A percentile compares a stretch with the other conserved stretches of the same genome.
Evolutionary conservation across 2,329 filamentous ascomycete species (phyloP).

Genomic region (Penicillium psychrosexuale): DNA sequence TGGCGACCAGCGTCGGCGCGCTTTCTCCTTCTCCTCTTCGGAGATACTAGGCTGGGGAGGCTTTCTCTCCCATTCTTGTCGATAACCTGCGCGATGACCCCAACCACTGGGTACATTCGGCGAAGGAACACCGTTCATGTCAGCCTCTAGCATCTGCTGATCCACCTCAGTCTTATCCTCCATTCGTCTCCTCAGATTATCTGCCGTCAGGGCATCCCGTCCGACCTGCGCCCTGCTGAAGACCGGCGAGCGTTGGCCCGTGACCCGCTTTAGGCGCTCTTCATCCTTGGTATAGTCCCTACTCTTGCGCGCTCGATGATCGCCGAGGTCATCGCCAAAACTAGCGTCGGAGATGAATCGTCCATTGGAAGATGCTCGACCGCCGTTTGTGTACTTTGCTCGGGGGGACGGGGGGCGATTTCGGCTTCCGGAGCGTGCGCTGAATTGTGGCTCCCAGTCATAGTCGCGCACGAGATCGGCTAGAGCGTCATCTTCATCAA

Average conservation of each 20-base stretch:
- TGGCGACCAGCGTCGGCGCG: conserved; percentile 11
- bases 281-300: conserved; percentile 39
- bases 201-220: conserved; percentile 32
- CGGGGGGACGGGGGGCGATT: conserved; percentile 27
- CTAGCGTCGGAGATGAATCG: conserved; percentile 30
- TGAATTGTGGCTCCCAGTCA: conserved; percentile 21
- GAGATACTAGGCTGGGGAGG: conserved; percentile 24
- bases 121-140: conserved; percentile 28
- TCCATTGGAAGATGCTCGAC: conserved; percentile 13
- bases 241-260: conserved; percentile 38
- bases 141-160: conserved; percentile 17
- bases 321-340: conserved; percentile 34
- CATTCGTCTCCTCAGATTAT: conserved; percentile 38
- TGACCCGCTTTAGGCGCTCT: conserved; percentile 39
- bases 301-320: conserved; percentile 34
- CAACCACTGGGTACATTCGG: conserved; percentile 40
- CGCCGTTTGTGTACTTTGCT: conserved; percentile 17
- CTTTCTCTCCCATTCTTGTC: conserved; percentile 37
- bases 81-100: conserved; percentile 34
- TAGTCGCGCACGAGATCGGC: conserved; percentile 35
- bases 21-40: conserved; percentile 15
- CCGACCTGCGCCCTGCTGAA: conserved; percentile 41
- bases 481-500: conserved; percentile 39
- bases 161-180: conserved; percentile 22
- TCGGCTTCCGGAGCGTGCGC: conserved; percentile 17